Base-by-base conservation (phyloP, 768 basidiomycete species). In the Lanmaoa pseudosensibilis region DNA sequence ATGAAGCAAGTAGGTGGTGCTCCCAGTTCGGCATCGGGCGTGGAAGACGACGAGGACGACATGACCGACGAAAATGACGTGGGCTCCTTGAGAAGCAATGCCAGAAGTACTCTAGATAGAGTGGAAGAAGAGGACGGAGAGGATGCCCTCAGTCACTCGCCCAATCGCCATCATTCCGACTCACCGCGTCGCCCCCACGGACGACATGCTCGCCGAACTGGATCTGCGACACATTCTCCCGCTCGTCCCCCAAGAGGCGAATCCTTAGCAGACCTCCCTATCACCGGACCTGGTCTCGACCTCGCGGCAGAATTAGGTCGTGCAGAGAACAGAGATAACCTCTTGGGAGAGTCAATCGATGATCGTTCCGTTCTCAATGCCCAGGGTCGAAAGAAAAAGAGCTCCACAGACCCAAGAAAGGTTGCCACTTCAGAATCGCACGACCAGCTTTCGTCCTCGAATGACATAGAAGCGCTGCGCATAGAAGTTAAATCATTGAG, bases 221-320 rank as follows among this genome's bases (percentile, higher is more conserved):
- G 78, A 41, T 86, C 86, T n/a, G 63, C 63, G 12, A 78, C 82
- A 21, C 78, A 75, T 66, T 83, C 81, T 21, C 76, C 79, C 23
- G 50, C 63, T 54, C 70, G 69, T 50, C 68, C 68, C 4, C 75
- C 80, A 55, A 81, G 78, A 36, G 92, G 92, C 49, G 92, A 94
- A 75, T 84, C 89, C n/a, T 78, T 94, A 36, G 92, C 90, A 21
- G 88, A 88, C 70, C 77, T 94, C 50, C 92, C 91, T 19, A 89
- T 93, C 65, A 89, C 92, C 59, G 92, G 92, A 2, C 92, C 92
- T 5, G 92, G 92, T 19, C 83, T 94, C 49, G 92, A 94, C 67
- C 83, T 94, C 43, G 94, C 94, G 27, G 91, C 93, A 47, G 94
- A 95, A 72, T 83, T 96, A 55, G 94, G 92, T 33, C 84, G 93